phyloP scores from a whole-genome alignment of 805 yeast species.

The Monosporozyma yasuniensis region DNA sequence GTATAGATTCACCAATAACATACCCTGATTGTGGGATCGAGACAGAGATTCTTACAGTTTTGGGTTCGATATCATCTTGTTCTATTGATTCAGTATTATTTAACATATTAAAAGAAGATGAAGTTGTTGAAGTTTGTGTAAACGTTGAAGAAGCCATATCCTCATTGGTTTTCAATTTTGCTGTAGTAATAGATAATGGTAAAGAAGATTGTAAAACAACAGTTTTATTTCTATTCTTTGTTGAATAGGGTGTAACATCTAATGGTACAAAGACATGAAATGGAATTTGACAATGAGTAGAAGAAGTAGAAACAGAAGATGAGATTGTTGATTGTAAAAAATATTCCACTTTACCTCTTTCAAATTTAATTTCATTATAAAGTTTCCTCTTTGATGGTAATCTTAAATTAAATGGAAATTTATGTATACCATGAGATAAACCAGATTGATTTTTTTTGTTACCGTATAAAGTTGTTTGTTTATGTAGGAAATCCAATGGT shows the following conservation, averaged over 20 bases:
- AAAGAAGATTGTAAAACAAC: conserved; percentile 41
- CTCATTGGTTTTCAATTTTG: not conserved
- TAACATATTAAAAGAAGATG: not conserved
- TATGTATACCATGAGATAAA: conserved; percentile 72
- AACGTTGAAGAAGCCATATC: conserved; percentile 4
- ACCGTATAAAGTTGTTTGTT: conserved; percentile 53
- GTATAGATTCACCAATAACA: conserved; percentile 69
- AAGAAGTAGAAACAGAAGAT: not conserved
- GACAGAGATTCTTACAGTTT: conserved; percentile 36
- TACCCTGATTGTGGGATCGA: conserved; percentile 57
- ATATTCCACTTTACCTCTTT: conserved; percentile 75
- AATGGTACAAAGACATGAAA: conserved; percentile 61
- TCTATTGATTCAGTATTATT: not conserved
- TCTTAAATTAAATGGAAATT: conserved; percentile 77
- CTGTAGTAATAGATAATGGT: not conserved
- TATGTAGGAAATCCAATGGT: conserved; percentile 47
- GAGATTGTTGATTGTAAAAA: conserved; percentile 30
- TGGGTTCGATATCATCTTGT: conserved; percentile 1
- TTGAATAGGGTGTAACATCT: conserved; percentile 58
- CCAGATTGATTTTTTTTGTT: conserved; percentile 26
- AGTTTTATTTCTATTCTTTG: conserved; percentile 51
- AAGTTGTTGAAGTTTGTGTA: not conserved
- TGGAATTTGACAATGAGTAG: conserved; percentile 41
- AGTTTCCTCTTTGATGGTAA: conserved; percentile 59
- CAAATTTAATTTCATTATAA: conserved; percentile 64